Percentiles rank a stretch among this genome's conserved stretches.
These are phyloP conservation scores for Hymenoscyphus fructigenus DNA, from an alignment of 2,329 filamentous ascomycete species.

Conservation along the genomic window DNA sequence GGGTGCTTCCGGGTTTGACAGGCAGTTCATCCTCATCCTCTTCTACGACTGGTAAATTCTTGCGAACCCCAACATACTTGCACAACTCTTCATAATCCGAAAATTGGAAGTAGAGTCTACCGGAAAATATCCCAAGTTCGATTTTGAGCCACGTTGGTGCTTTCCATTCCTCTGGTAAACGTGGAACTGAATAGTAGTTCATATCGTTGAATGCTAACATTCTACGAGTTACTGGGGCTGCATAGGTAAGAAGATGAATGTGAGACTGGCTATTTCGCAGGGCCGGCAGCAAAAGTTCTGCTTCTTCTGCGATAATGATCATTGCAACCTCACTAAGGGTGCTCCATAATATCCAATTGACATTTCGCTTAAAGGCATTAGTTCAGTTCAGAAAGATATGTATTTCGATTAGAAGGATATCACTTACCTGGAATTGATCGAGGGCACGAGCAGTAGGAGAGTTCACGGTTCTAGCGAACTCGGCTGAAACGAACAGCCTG, in stretches of 20 bases:
- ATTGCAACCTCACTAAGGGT: constrained; percentile 47
- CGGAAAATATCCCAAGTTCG: constrained; percentile 60
- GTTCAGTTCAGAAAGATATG: not conserved
- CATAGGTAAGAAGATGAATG: constrained; percentile 55
- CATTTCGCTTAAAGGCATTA: constrained; percentile 24
- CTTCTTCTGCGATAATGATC: constrained; percentile 63
- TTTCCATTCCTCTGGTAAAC: constrained; percentile 41
- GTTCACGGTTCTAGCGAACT: constrained; percentile 50
- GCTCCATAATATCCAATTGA: constrained; percentile 64
- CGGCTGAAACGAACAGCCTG: constrained; percentile 42
- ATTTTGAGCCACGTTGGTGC: constrained; percentile 54
- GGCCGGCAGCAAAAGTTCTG: constrained; percentile 51
- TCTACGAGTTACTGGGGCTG: constrained; percentile 56
- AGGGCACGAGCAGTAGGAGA: constrained; percentile 35
- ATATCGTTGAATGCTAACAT: constrained; percentile 61
- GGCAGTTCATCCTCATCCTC: constrained; percentile 15
- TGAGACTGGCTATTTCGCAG: constrained; percentile 38
- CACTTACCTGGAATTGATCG: constrained; percentile 40
- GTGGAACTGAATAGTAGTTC: constrained; percentile 51
- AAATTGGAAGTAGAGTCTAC: constrained; percentile 58
- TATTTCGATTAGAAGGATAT: not conserved
- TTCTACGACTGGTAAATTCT: constrained; percentile 9
- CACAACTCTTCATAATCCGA: constrained; percentile 44
- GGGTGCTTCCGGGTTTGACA: too few species aligned
- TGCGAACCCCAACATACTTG: constrained; percentile 21